Percentiles rank a stretch among this genome's conserved stretches.
Conservation (phyloP, 2,329 filamentous ascomycete species). For the Rutstroemia sp. region DNA sequence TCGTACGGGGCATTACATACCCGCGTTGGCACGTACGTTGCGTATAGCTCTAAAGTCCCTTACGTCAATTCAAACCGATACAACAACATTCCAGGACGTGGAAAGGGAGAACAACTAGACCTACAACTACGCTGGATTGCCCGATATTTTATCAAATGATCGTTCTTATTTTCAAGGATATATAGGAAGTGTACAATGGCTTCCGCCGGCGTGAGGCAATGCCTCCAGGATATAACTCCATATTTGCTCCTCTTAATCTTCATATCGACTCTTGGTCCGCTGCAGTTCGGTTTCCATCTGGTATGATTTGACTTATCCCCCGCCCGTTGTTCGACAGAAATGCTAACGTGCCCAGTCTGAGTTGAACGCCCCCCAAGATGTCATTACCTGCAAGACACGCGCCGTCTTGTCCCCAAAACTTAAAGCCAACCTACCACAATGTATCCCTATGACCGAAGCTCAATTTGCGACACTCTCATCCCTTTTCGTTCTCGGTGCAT, state of each 20-base stretch:
- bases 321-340: constrained; percentile 1
- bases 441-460: constrained; percentile 78
- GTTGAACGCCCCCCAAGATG: constrained; percentile 89
- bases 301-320: constrained; percentile 39
- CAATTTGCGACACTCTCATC: constrained; percentile 83
- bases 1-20: too few species aligned
- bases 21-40: too few species aligned
- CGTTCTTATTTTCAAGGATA: background rate
- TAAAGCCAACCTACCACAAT: constrained; percentile 52
- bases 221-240: constrained; percentile 46
- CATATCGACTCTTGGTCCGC: constrained; percentile 73
- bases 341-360: constrained; percentile 57
- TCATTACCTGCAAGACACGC: constrained; percentile 75
- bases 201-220: constrained; percentile 26
- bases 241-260: constrained; percentile 73
- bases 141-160: background rate
- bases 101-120: too few species aligned
- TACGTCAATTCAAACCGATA: too few species aligned
- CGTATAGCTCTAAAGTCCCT: too few species aligned
- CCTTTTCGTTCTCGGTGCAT: constrained; percentile 82
- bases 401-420: constrained; percentile 32
- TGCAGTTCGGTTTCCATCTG: constrained; percentile 92
- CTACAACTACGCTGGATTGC: too few species aligned
- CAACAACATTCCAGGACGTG: too few species aligned
- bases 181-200: constrained; percentile 17